These are phyloP conservation scores for Kalmusia sp. DNA, from an alignment of 2,329 filamentous ascomycete genomes.

Conservation along the genomic window DNA sequence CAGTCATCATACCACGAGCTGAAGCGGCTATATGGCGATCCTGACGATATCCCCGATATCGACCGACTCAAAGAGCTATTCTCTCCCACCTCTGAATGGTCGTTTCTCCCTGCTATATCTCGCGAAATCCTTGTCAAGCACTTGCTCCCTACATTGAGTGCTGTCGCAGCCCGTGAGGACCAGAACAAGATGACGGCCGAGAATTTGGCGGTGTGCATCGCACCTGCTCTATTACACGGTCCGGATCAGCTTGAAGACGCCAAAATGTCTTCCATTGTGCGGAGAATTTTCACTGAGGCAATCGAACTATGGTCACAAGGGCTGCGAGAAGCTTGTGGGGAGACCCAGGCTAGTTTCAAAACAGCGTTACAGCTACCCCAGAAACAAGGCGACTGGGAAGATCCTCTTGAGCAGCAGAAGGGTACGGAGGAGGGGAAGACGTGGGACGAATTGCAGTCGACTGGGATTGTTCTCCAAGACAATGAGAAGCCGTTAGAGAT, in stretches of 20 bases:
- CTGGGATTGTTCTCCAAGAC: conserved; percentile 53
- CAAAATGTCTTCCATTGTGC: conserved; percentile 60
- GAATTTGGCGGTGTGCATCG: conserved; percentile 63
- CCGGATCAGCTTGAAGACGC: conserved; percentile 63
- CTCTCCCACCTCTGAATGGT: conserved; percentile 54
- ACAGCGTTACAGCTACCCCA: conserved; percentile 50
- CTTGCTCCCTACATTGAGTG: conserved; percentile 59
- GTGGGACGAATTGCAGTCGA: conserved; percentile 45
- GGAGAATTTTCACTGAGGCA: conserved; percentile 56
- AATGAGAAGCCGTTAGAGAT: conserved; percentile 35
- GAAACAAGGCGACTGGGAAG: conserved; percentile 55
- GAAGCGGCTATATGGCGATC: conserved; percentile 50
- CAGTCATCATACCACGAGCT: conserved; percentile 56
- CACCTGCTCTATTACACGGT: conserved; percentile 59
- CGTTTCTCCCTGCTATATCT: conserved; percentile 53
- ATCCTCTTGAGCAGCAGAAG: conserved; percentile 49
- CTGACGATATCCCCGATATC: conserved; percentile 47
- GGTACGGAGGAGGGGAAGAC: conserved; percentile 30
- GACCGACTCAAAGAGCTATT: conserved; percentile 56
- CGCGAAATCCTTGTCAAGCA: conserved; percentile 59
- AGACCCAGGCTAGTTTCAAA: conserved; percentile 46
- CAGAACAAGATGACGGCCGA: conserved; percentile 63
- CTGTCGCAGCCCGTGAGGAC: conserved; percentile 53
- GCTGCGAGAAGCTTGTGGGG: conserved; percentile 51
- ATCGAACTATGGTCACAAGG: conserved; percentile 55